These are phyloP conservation scores for Backusella australiensis DNA, from an alignment of 192 early-diverging fungal genomes.

Conservation along the genomic window DNA sequence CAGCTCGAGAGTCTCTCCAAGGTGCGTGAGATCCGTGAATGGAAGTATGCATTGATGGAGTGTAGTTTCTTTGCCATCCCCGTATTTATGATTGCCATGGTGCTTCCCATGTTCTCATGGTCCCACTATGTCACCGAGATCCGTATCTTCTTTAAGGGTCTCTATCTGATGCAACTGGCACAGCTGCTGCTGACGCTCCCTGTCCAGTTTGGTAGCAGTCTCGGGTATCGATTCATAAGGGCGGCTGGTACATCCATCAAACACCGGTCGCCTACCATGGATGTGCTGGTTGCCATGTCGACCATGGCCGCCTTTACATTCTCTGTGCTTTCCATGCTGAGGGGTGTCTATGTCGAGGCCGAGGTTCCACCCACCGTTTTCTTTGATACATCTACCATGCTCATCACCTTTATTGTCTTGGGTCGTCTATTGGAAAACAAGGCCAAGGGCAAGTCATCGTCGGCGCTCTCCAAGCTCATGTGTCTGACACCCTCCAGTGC, in stretches of 20 bases:
- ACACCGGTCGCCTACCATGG: slow-evolving; percentile 92
- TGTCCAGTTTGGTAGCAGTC: slow-evolving; percentile 75
- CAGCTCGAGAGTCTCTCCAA: slow-evolving; percentile 88
- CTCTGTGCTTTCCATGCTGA: slow-evolving; percentile 73
- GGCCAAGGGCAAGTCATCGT: slow-evolving; percentile 92
- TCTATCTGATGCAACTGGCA: slow-evolving; percentile 64
- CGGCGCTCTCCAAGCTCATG: slow-evolving; percentile 86
- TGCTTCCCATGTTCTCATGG: slow-evolving; percentile 55
- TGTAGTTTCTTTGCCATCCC: slow-evolving; percentile 78
- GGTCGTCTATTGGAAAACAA: slow-evolving; percentile 93
- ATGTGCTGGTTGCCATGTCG: slow-evolving; percentile 85
- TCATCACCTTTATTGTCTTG: slow-evolving; percentile 91
- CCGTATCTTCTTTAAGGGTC: slow-evolving; percentile 44
- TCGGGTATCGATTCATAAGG: slow-evolving; percentile 78
- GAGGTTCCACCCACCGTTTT: slow-evolving; percentile 74
- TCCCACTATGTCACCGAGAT: slow-evolving; percentile 31
- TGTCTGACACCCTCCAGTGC: slow-evolving; percentile 79
- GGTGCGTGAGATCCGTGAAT: slow-evolving; percentile 81
- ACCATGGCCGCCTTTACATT: slow-evolving; percentile 86
- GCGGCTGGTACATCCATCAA: slow-evolving; percentile 76
- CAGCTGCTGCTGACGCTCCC: slow-evolving; percentile 82
- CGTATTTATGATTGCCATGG: slow-evolving; percentile 78
- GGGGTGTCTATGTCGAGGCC: slow-evolving; percentile 50
- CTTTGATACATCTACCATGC: slow-evolving; percentile 90
- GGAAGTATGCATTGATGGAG: slow-evolving; percentile 64